Percentiles rank a stretch among this genome's conserved stretches.
Evolutionary conservation across 1,284 basidiomycete species (phyloP).

Genomic region (Sporisorium exsertum): DNA sequence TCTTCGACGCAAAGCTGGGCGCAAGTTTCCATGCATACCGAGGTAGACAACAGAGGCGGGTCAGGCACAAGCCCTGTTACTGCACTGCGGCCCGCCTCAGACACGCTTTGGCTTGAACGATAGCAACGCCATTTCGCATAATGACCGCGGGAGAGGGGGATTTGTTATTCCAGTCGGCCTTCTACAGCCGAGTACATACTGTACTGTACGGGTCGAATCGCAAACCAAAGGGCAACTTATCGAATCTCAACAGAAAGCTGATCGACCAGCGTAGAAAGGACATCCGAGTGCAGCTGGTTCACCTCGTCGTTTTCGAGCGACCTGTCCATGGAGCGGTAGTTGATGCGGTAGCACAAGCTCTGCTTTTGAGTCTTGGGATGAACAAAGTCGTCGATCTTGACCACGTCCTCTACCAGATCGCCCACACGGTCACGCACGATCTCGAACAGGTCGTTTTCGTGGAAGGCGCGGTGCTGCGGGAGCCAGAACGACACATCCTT

Average conservation of each 20-base stretch:
- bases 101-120: too few species aligned
- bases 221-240: too few species aligned
- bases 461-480: conserved; percentile 72
- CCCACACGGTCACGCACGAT: conserved; percentile 90
- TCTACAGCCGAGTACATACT: too few species aligned
- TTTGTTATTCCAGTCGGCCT: too few species aligned
- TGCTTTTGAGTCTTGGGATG: conserved; percentile 87
- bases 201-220: too few species aligned
- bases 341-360: conserved; percentile 89
- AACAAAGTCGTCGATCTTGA: conserved; percentile 87
- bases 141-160: too few species aligned
- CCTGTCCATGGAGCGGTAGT: conserved; percentile 96
- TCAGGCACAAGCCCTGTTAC: too few species aligned
- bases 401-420: conserved; percentile 90
- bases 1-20: too few species aligned
- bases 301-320: conserved; percentile 91
- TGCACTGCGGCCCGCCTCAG: too few species aligned
- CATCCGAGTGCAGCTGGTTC: conserved; percentile 78
- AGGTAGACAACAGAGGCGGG: too few species aligned
- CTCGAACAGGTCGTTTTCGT: conserved; percentile 98
- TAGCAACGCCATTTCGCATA: too few species aligned
- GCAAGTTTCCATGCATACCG: too few species aligned
- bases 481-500: conserved; percentile 75
- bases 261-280: conserved; percentile 70
- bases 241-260: conserved; percentile 69